Evolutionary conservation across 2,329 filamentous ascomycete species (phyloP), one percentile per base, ranked within the genome.

Genomic region (Trichoderma sp.): DNA sequence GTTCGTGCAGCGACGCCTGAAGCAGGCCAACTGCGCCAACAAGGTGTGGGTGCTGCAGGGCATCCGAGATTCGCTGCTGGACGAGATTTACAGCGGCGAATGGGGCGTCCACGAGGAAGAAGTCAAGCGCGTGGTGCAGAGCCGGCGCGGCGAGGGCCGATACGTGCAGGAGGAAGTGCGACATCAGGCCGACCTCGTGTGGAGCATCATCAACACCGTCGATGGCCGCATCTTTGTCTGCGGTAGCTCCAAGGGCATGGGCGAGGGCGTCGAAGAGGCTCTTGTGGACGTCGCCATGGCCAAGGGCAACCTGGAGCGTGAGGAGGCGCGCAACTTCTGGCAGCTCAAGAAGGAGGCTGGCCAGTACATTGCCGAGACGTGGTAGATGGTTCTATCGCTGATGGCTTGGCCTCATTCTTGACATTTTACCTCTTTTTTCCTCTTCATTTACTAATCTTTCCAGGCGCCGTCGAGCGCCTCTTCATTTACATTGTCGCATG

Each of bases 1-100:
- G 72, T 99, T 99, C 81, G 97, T 99, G 58, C 93, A 98, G 83
- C 93, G 97, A 73, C 89, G 95, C 14, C 87, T 98, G 71, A 95
- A 95, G 86, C 96, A 94, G 74, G 95, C 95, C 79, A 98, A 97
- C 83, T 97, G 95, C 79, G 94, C 94, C 74, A 98, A 98, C 86
- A 98, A 98, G 84, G 95, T 98, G 77, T 98, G 95, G 95, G 93
- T 98, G 60, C 88, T 98, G 58, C 95, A 98, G 83, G 95, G 95
- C 51, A 91, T 97, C 60, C 92, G 95, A n/a, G 96, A 99, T 83
- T 94, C 93, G 30, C 89, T 97, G 56, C 89, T 98, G 26, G 96
- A 99, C 79, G 96, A 99, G 83, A 91, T 99, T 53, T 99, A 99
- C 85, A 93, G 91, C 72, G 96, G 96, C 76, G 96, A 99, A 81